Evolutionary conservation across 441 rosid genomes (phyloP), one percentile per base, ranked within the genome.

Genomic region (Manihot esculenta): DNA sequence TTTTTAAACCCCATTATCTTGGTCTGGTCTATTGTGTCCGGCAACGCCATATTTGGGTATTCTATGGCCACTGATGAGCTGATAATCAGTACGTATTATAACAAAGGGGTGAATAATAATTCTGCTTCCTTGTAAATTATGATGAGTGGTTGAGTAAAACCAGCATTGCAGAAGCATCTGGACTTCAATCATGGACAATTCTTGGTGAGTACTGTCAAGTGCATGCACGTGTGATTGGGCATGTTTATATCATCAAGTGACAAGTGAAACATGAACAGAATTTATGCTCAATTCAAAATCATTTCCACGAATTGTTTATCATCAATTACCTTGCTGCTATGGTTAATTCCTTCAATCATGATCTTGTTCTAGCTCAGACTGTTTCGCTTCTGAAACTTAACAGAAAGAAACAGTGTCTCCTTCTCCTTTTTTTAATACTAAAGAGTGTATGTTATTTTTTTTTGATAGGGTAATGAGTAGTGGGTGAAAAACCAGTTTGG

Each of bases 181-280:
- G 77, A 76, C 82, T 58, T 58, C 78, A 76, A 78, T 81, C 79
- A 78, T 74, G 79, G 82, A 68, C 66, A 67, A 45, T 57, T 70
- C 20, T 6, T 35, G 41, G 41, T 35, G 8, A 45, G 2, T 50
- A 49, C 24, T 70, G 74, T 15, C 30, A 30, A 56, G 4, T 10
- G 9, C 41, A 23, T 56, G 78, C 85, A 76, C 83, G 79, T 80
- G 84, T 76, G 79, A 65, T 35, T 35, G 38, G 58, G 2, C 33
- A 27, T 30, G 18, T 30, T 30, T 30, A 30, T 30, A 45, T 59
- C 23, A 61, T 38, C 51, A 20, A 51, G 21, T 20, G 18, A 7
- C 12, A 55, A 58, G 64, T 61, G 66, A 61, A 48, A 51, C 71
- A 73, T 60, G 63, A 35, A 35, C 41, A 35, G 41, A 35, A 35